Conservation (phyloP, 257 asterid species). For the Solanum medicagineum region DNA sequence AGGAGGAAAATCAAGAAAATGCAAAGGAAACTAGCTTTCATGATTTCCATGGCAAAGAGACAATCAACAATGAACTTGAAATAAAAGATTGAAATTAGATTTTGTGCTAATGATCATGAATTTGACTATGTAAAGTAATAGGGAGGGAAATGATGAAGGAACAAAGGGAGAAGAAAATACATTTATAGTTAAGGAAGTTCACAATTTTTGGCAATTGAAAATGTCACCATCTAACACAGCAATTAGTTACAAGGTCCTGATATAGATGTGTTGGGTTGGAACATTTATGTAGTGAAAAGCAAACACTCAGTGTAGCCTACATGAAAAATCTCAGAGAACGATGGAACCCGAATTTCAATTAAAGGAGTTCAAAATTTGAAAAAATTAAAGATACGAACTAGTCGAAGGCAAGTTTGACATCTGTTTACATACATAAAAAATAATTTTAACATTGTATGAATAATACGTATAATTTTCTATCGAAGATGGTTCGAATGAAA, state of each 20-base stretch:
- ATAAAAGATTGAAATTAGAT: not conserved
- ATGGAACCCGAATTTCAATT: too few relatives aligned
- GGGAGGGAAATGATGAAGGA: not conserved
- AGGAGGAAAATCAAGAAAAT: constrained; percentile 7
- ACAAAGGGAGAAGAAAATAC: not conserved
- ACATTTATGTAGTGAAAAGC: constrained; percentile 1
- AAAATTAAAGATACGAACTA: too few relatives aligned
- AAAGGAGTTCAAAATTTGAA: too few relatives aligned
- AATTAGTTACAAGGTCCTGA: not conserved
- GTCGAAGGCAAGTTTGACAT: too few relatives aligned
- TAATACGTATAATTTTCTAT: too few relatives aligned
- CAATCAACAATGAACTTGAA: not conserved
- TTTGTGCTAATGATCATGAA: not conserved
- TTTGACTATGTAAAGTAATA: not conserved
- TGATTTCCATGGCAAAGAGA: constrained; percentile 17
- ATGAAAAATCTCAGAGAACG: not conserved
- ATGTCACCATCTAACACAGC: constrained; percentile 1
- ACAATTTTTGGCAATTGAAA: not conserved
- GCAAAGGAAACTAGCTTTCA: constrained; percentile 2
- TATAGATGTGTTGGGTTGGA: constrained; percentile 1
- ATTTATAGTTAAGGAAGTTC: not conserved
- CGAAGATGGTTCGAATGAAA: too few relatives aligned
- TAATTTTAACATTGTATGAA: too few relatives aligned
- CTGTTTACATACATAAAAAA: too few relatives aligned
- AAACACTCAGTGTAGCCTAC: not conserved